Evolutionary conservation across 2,329 filamentous ascomycete genomes (phyloP), one percentile per base, ranked within the genome.

Genomic region (Bipolaris bicolor): DNA sequence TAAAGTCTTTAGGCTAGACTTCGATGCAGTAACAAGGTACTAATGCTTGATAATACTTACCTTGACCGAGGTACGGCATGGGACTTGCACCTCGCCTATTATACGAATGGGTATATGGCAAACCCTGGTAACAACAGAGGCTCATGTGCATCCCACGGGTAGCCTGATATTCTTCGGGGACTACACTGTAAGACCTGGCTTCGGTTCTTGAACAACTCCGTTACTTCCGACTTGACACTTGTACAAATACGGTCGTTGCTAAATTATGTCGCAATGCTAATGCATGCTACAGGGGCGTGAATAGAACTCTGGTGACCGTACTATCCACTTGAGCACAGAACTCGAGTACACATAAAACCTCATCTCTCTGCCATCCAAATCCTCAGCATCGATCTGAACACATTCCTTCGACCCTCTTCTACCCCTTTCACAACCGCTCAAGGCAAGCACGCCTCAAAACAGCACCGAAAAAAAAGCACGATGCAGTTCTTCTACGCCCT

Each of bases 401-500:
- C n/a, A 40, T 40, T 7, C 34, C 10, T 29, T 40, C 22, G 9
- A 31, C 31, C 18, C 15, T 18, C n/a, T 34, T 33, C 29, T 34
- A 5, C 15, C 7, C 29, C 20, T 5, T 18, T 6, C 29, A 9
- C 4, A 33, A 15, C 13, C 20, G 9, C 4, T 5, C 18, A 24
- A 41, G 5, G 20, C 24, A 20, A 1, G 7, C 10, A 18, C 16
- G 26, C 47, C 22, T 34, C 26, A 33, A 16, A 24, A 10, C 15
- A 33, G 9, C 6, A 15, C 9, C 6, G 7, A 9, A 26, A 26
- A 24, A 33, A 3, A 43, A n/a, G 16, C 9, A 51, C 1, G 13
- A 51, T 51, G 49, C 37, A 51, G 11, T 34, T 51, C 37, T 18
- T 51, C 26, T 51, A 51, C 37, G 29, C 37, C 13, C 13, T 51